These are phyloP conservation scores for Medicago arabica DNA, from an alignment of 306 rosid genomes.

Conservation along the genomic window DNA sequence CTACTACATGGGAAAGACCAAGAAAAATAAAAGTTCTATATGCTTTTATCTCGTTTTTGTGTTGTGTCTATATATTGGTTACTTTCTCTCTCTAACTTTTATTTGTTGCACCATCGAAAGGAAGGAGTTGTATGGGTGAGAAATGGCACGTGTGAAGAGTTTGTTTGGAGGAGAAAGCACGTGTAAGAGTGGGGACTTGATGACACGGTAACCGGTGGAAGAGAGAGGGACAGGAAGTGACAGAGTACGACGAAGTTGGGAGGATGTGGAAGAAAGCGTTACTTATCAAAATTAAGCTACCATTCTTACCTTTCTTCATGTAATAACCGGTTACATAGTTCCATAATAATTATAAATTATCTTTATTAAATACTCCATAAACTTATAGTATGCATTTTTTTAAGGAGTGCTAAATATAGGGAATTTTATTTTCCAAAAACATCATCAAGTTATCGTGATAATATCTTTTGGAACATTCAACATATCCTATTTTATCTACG, in stretches of 20 bases:
- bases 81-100: slow-evolving; percentile 69
- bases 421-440: no score
- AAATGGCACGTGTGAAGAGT: slow-evolving; percentile 53
- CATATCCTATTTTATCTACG: no score
- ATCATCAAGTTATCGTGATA: no score
- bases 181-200: slow-evolving; percentile 52
- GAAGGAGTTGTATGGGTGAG: slow-evolving; percentile 58
- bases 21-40: background rate
- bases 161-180: slow-evolving; percentile 32
- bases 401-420: no score
- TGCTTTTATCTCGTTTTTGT: background rate
- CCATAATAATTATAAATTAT: no score
- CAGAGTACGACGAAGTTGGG: slow-evolving; percentile 82
- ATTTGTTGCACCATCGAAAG: slow-evolving; percentile 88
- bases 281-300: background rate
- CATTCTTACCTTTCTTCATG: no score
- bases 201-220: slow-evolving; percentile 52
- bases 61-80: background rate
- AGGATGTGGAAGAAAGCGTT: slow-evolving; percentile 26
- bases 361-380: no score
- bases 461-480: no score
- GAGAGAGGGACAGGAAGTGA: slow-evolving; percentile 55
- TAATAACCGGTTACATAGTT: no score
- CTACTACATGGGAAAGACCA: slow-evolving; percentile 37
- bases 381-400: no score